phyloP scores from a whole-genome alignment of 225 moss, liverwort and hornwort species.

The Rhytidiadelphus loreus region DNA sequence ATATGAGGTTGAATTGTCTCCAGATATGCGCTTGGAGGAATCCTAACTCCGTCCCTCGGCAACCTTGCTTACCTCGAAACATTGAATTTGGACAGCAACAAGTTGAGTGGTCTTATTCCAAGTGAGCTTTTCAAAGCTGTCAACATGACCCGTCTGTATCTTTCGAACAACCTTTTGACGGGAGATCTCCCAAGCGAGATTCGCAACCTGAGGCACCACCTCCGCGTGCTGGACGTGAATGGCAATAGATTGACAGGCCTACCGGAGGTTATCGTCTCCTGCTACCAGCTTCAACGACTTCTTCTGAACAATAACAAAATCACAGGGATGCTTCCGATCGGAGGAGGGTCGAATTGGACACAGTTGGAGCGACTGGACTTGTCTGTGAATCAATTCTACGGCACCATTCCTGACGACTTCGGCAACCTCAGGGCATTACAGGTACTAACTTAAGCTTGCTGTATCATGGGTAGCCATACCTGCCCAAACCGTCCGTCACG shows the following conservation, averaged over 20 bases:
- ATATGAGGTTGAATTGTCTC: neutral
- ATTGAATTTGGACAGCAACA: constrained; percentile 27
- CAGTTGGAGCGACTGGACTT: constrained; percentile 24
- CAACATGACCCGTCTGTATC: constrained; percentile 11
- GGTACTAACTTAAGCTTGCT: neutral
- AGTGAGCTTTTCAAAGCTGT: constrained; percentile 21
- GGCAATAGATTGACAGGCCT: constrained; percentile 15
- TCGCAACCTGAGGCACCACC: neutral
- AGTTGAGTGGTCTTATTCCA: constrained; percentile 36
- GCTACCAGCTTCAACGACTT: constrained; percentile 4
- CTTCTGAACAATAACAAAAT: constrained; percentile 5
- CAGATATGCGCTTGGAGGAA: constrained; percentile 35
- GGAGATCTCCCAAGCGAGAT: constrained; percentile 42
- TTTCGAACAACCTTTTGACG: constrained; percentile 25
- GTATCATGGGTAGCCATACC: neutral
- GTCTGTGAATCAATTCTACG: constrained; percentile 16
- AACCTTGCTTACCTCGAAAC: constrained; percentile 25
- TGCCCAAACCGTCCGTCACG: neutral
- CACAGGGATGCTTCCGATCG: neutral
- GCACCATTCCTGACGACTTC: constrained; percentile 23
- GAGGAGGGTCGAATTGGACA: constrained; percentile 8
- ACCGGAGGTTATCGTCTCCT: constrained; percentile 2
- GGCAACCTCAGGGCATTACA: constrained; percentile 17
- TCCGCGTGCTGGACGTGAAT: constrained; percentile 13
- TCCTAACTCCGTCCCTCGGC: constrained; percentile 42